A percentile compares a stretch with the other conserved stretches of the same genome.
phyloP scores from a whole-genome alignment of 768 basidiomycete genomes.

The Pleurotus giganteus region DNA sequence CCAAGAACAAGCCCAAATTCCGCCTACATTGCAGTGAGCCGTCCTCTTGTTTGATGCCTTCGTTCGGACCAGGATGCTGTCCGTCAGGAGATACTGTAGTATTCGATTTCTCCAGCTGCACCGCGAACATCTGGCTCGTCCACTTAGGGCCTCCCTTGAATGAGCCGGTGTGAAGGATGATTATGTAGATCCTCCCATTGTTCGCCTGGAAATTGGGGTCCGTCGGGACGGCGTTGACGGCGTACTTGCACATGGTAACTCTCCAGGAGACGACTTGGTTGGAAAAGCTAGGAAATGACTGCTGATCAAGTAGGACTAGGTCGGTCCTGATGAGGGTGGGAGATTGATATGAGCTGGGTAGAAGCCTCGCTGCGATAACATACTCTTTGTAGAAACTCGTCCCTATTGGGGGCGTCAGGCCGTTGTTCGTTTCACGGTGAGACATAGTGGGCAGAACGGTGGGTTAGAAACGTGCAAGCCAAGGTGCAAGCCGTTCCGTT shows the following conservation, averaged over 20 bases:
- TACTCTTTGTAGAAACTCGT: neutral
- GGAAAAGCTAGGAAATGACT: too few relatives aligned
- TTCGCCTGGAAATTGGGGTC: neutral
- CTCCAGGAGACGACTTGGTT: neutral
- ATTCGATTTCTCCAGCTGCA: neutral
- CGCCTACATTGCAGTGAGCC: neutral
- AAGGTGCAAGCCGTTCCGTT: too few relatives aligned
- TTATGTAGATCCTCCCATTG: neutral
- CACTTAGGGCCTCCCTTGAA: neutral
- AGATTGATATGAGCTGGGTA: too few relatives aligned
- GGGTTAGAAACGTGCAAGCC: too few relatives aligned
- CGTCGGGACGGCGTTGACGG: neutral
- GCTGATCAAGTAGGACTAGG: too few relatives aligned
- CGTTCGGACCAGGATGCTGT: neutral
- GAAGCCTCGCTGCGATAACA: neutral
- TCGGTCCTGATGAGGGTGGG: too few relatives aligned
- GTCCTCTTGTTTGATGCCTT: neutral
- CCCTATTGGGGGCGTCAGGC: neutral
- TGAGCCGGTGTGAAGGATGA: neutral
- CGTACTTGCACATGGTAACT: neutral
- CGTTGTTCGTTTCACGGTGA: too few relatives aligned
- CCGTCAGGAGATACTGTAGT: neutral
- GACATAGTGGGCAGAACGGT: too few relatives aligned
- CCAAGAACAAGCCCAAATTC: neutral
- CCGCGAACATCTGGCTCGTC: neutral